Conservation (phyloP, 805 yeast genomes). For the Starmerella lactis-condensi region DNA sequence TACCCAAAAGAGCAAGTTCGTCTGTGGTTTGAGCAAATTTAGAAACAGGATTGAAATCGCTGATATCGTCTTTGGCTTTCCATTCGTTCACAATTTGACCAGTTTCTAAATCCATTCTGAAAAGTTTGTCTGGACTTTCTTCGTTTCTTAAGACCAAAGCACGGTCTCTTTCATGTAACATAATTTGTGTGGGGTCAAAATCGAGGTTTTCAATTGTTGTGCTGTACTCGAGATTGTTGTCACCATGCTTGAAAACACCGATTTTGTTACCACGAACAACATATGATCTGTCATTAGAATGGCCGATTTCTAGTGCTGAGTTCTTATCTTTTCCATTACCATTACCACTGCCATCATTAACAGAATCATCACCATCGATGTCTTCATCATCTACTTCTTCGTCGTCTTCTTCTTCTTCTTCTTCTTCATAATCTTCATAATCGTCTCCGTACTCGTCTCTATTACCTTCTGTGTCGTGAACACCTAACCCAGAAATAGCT, state of each 20-base stretch:
- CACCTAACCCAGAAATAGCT: constrained; percentile 30
- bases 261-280: constrained; percentile 62
- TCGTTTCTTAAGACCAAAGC: constrained; percentile 47
- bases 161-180: constrained; percentile 63
- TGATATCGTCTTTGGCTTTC: constrained; percentile 27
- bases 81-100: constrained; percentile 82
- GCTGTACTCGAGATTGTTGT: constrained; percentile 33
- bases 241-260: constrained; percentile 57
- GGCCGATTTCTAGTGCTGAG: constrained; percentile 52
- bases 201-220: constrained; percentile 47
- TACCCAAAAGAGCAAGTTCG: constrained; percentile 59
- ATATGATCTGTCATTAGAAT: constrained; percentile 49
- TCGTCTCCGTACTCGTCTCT: constrained; percentile 22
- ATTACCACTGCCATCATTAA: constrained; percentile 9
- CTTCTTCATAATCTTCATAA: constrained; percentile 22
- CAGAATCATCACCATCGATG: constrained; percentile 12
- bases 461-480: constrained; percentile 5
- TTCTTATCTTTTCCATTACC: constrained; percentile 29
- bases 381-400: constrained; percentile 15
- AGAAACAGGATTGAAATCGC: constrained; percentile 44
- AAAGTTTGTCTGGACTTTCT: constrained; percentile 30
- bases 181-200: constrained; percentile 41
- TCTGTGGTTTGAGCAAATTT: constrained; percentile 57
- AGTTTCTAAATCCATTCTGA: constrained; percentile 57
- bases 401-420: constrained; percentile 23